phyloP scores from a whole-genome alignment of 306 rosid species.

The Inga laurina region DNA sequence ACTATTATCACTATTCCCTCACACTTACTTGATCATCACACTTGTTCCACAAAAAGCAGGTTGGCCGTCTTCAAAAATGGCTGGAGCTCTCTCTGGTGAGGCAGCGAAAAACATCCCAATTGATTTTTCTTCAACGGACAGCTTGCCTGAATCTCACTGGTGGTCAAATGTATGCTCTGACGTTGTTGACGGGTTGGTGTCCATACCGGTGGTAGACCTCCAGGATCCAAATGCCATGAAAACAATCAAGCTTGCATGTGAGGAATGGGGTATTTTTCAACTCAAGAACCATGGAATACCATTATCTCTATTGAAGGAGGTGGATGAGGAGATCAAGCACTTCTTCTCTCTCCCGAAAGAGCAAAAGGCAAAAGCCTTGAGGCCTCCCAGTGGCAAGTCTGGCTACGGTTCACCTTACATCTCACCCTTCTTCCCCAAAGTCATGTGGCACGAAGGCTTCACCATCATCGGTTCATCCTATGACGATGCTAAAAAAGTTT shows the following conservation, averaged over 20 bases:
- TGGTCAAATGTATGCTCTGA: too few species aligned
- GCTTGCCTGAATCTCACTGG: too few species aligned
- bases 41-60: too few species aligned
- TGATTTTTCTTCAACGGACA: constrained; percentile 36
- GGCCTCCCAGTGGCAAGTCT: constrained; percentile 43
- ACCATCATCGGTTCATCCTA: constrained; percentile 56
- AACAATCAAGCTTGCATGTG: too few species aligned
- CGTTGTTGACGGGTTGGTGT: too few species aligned
- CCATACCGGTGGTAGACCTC: too few species aligned
- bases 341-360: constrained; percentile 57
- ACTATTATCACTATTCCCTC: too few species aligned
- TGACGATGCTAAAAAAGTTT: too few species aligned
- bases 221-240: too few species aligned
- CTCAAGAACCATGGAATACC: neutral
- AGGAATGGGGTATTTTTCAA: too few species aligned
- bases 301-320: constrained; percentile 37
- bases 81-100: constrained; percentile 53
- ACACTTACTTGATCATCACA: too few species aligned
- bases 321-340: constrained; percentile 43
- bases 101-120: constrained; percentile 52
- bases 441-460: constrained; percentile 93
- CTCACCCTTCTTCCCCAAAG: constrained; percentile 59
- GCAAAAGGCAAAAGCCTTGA: constrained; percentile 56
- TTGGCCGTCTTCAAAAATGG: constrained; percentile 33
- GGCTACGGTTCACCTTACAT: constrained; percentile 73